Evolutionary conservation across 805 yeast species (phyloP).

Genomic region (Grigorovia yakushimaensis): DNA sequence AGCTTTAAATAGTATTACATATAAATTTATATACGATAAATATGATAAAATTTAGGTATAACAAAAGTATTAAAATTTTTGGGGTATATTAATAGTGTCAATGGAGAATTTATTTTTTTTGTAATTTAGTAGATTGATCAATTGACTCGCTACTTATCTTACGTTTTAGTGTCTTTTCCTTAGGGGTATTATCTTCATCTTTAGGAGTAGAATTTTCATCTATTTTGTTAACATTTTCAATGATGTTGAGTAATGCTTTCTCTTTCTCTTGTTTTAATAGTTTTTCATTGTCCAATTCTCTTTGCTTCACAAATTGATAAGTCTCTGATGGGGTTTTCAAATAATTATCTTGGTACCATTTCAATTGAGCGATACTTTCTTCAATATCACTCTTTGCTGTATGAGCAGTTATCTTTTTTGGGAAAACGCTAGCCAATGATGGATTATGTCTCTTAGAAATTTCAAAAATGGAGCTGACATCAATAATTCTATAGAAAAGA

Average conservation of each 20-base stretch:
- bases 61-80: no score
- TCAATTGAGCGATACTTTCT: slow-evolving; percentile 78
- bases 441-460: slow-evolving; percentile 71
- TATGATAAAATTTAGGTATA: no score
- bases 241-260: neutral
- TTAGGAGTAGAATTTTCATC: neutral
- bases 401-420: slow-evolving; percentile 67
- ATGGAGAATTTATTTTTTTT: neutral
- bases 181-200: slow-evolving; percentile 3
- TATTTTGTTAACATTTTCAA: neutral
- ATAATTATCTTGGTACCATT: slow-evolving; percentile 66
- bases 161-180: neutral
- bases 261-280: neutral
- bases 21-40: no score
- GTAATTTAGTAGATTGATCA: neutral
- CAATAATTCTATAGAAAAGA: slow-evolving; percentile 71
- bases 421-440: slow-evolving; percentile 36
- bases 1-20: neutral
- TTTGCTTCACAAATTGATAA: slow-evolving; percentile 6
- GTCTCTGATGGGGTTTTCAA: slow-evolving; percentile 27
- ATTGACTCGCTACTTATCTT: neutral
- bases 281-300: slow-evolving; percentile 1
- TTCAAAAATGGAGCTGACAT: slow-evolving; percentile 83
- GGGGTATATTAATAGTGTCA: no score
- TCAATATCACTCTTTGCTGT: slow-evolving; percentile 84